These are phyloP conservation scores for Hydnomerulius pinastri DNA, from an alignment of 768 basidiomycete species.

Conservation along the genomic window DNA sequence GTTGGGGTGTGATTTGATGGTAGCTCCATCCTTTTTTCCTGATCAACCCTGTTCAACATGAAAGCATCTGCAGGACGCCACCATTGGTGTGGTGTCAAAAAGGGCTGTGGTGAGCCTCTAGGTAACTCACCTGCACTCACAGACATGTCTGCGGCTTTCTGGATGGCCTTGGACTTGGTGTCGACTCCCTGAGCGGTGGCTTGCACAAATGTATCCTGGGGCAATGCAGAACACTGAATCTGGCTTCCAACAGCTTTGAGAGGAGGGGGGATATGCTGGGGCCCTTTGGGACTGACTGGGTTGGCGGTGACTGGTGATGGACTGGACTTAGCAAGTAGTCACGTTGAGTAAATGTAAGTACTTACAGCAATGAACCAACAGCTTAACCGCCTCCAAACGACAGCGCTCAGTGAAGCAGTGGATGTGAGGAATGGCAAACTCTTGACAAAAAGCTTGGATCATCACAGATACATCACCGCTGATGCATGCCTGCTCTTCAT, in stretches of 20 bases:
- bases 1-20: background rate
- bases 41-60: too few species aligned
- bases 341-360: background rate
- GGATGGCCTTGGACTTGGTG: too few species aligned
- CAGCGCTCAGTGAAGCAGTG: conserved; percentile 3
- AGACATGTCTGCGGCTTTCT: too few species aligned
- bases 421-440: conserved; percentile 10
- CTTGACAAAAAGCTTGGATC: conserved; percentile 11
- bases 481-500: background rate
- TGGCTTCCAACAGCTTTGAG: too few species aligned
- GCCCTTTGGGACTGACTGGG: background rate
- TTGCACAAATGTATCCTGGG: too few species aligned
- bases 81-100: too few species aligned
- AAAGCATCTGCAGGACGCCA: too few species aligned
- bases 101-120: too few species aligned
- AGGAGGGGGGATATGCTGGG: background rate
- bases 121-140: too few species aligned
- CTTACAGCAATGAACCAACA: background rate
- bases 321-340: too few species aligned
- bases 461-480: conserved; percentile 1
- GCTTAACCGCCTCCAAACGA: background rate
- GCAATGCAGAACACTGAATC: too few species aligned
- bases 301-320: background rate
- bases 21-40: background rate
- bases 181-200: too few species aligned